phyloP scores from a whole-genome alignment of 768 basidiomycete species.

The Pulveroboletus sp. region DNA sequence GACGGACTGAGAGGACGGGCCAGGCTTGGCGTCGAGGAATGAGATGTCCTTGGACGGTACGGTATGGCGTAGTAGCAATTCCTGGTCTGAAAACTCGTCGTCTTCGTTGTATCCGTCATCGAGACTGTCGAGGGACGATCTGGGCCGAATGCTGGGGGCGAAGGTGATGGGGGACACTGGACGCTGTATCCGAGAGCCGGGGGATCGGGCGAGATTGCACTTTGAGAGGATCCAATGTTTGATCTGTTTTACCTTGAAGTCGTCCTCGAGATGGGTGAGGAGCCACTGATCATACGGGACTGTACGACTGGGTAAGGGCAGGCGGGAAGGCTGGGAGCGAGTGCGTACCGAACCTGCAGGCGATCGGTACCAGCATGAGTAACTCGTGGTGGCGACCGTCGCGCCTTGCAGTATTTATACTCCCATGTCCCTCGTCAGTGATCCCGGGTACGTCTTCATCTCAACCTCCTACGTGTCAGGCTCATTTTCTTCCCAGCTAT shows the following conservation, averaged over 20 bases:
- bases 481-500: slow-evolving; percentile 38
- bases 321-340: slow-evolving; percentile 1
- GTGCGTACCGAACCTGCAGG: slow-evolving; percentile 53
- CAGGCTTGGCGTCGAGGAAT: slow-evolving; percentile 4
- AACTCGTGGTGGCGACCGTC: not conserved
- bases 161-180: slow-evolving; percentile 69
- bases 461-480: not conserved
- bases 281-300: slow-evolving; percentile 78
- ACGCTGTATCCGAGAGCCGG: slow-evolving; percentile 30
- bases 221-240: slow-evolving; percentile 62
- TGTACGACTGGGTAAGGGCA: slow-evolving; percentile 16
- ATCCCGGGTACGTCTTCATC: slow-evolving; percentile 45
- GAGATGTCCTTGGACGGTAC: slow-evolving; percentile 2
- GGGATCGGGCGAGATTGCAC: slow-evolving; percentile 39
- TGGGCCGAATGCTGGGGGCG: slow-evolving; percentile 31
- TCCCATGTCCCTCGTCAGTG: slow-evolving; percentile 58
- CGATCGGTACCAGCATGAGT: slow-evolving; percentile 36
- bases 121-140: slow-evolving; percentile 22
- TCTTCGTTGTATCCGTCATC: slow-evolving; percentile 29
- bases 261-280: slow-evolving; percentile 58
- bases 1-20: slow-evolving; percentile 5
- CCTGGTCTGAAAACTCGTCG: slow-evolving; percentile 31
- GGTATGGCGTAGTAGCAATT: slow-evolving; percentile 8
- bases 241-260: slow-evolving; percentile 57
- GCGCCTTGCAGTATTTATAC: not conserved